Base-by-base conservation (phyloP, 2,329 filamentous ascomycete genomes). In the Berkeleyomyces basicola region DNA sequence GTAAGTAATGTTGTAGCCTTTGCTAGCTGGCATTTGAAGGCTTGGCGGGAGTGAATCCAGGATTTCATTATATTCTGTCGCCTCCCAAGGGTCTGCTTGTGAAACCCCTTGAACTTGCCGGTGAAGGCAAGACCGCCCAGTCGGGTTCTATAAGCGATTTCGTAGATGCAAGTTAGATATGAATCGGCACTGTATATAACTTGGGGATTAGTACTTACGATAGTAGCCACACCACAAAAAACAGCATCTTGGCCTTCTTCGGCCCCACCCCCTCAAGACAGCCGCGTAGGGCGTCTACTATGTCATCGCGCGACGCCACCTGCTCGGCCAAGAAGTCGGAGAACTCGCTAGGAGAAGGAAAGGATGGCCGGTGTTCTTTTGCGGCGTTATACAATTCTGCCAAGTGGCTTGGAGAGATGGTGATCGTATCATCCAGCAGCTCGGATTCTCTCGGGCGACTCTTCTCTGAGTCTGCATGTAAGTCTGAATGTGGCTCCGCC, bases 41-140 rank as follows among this genome's bases (percentile, higher is more conserved):
- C 75, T 7, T 86, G 70, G 63, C 80, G 77, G 0, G 84, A 81
- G 1, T 70, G 75, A n/a, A 74, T 70, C 87, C 87, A 90, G 40
- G 75, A 72, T 61, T 80, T 76, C 46, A 90, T 67, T 59, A 90
- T 82, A 39, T 77, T 74, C 69, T 87, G 79, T 44, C 86, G 81
- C 16, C 82, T 74, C 42, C 78, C 71, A 23, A 83, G 67, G 0
- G 86, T 79, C 66, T 88, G 85, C 60, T 81, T 73, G 61, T 82
- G 76, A 55, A 89, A 71, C 1, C 85, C 82, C 0, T 78, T 81
- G 66, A 79, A 76, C 69, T 83, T 81, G n/a, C 86, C 85, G 0
- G 87, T 90, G 57, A 88, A 74, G 4, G 87, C 70, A 16, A 87
- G 72, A 36, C 83, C 82, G 36, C 86, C 86, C 3, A 79, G 70